These are phyloP conservation scores for Phaeoacremonium minimum DNA, from an alignment of 2,329 filamentous ascomycete genomes.

Conservation along the genomic window DNA sequence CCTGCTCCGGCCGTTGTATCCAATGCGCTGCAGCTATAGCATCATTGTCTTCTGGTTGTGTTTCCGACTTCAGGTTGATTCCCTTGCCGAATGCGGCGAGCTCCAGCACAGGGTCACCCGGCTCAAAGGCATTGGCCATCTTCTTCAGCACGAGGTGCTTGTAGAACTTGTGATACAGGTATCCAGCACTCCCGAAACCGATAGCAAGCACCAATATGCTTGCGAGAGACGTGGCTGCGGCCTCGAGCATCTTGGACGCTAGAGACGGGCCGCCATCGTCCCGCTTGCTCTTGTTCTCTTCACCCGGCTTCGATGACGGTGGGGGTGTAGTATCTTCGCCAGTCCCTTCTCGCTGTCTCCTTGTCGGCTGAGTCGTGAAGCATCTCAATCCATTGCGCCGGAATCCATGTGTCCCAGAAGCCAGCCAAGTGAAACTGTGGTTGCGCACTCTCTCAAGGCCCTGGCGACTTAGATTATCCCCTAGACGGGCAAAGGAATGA, in stretches of 20 bases:
- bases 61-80: slow-evolving; percentile 35
- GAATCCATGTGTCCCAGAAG: too few relatives aligned
- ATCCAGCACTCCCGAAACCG: slow-evolving; percentile 63
- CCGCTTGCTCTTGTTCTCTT: too few relatives aligned
- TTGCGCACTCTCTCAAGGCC: too few relatives aligned
- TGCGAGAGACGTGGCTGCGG: slow-evolving; percentile 70
- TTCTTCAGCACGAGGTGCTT: slow-evolving; percentile 88
- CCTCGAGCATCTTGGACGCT: slow-evolving; percentile 63
- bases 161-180: slow-evolving; percentile 78
- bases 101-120: slow-evolving; percentile 85
- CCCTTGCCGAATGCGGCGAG: slow-evolving; percentile 65
- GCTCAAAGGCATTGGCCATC: slow-evolving; percentile 86
- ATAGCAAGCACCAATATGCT: slow-evolving; percentile 68
- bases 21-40: slow-evolving; percentile 66
- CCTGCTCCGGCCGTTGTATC: slow-evolving; percentile 81
- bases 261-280: slow-evolving; percentile 25
- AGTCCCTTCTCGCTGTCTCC: too few relatives aligned
- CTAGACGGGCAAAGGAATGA: too few relatives aligned
- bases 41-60: slow-evolving; percentile 13
- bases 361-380: too few relatives aligned
- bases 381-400: too few relatives aligned
- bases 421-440: too few relatives aligned
- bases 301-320: too few relatives aligned
- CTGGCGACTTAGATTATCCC: too few relatives aligned
- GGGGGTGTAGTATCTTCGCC: too few relatives aligned